Evolutionary conservation across 768 basidiomycete genomes (phyloP), one percentile per base, ranked within the genome.

Genomic region (Rhodocollybia butyracea): DNA sequence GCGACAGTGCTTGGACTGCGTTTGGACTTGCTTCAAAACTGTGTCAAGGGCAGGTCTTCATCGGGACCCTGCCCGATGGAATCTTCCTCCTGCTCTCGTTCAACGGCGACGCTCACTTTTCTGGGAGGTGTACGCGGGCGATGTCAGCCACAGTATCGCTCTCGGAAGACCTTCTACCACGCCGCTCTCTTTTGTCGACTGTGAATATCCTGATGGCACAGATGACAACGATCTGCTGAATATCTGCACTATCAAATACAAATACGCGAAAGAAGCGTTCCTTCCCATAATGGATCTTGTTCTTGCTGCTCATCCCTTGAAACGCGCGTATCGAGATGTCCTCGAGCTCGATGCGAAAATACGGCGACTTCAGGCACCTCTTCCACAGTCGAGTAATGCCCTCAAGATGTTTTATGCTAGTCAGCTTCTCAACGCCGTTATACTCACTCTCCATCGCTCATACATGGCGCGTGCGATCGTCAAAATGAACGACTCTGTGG

Each of bases 1-100:
- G 79, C 31, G 73, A 77, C 57, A 72, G 70, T 52, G 75, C 71
- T 72, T 81, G 80, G 80, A 76, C 74, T 55, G 63, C 81, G 5
- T 77, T 80, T 71, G 77, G 79, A 55, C 68, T 82, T 24, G 78
- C 83, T 3, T 73, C 79, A 19, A 85, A 86, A 64, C 58, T 84
- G 32, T 79, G 80, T 15, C 84, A 85, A 66, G 83, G 79, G 68
- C 71, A 59, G 59, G 72, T 63, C 22, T 39, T 22, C 54, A 57
- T 51, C 48, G 48, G 32, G 51, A 53, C 31, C 51, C 51, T 41
- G 38, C 41, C 30, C 26, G 51, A 27, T 53, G 51, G 51, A 34
- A 32, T 42, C 27, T 53, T 19, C 39, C 38, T 41, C n/a, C 51
- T 27, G 41, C 51, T 11, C 38, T 53, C 19, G 51, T 53, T 6